Base-by-base conservation (phyloP, 305 asterid genomes). In the Withania somnifera region DNA sequence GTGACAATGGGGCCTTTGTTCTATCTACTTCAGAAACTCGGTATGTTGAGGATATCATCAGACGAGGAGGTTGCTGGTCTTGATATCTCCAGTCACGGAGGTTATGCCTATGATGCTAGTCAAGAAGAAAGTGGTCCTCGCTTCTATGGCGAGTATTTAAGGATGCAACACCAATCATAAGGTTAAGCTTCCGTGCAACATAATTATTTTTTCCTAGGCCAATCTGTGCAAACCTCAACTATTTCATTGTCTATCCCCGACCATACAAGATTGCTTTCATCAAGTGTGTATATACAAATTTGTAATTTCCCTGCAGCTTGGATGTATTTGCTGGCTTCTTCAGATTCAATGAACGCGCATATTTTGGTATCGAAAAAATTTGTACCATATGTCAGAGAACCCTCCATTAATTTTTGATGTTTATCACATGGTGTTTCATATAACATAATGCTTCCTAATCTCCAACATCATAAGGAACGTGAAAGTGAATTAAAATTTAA, bases 11-110 rank as follows among this genome's bases (percentile, higher is more conserved):
- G 96, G 58, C 92, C 96, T 1, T 64, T 93, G 77, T 93, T 93
- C 71, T 90, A 88, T 78, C 15, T 85, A 36, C 96, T 93, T 71
- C 94, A 91, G 75, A 26, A 83, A 81, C 90, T 93, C 11, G 54
- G 87, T 13, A 67, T 92, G 9, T 67, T 92, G 85, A 90, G 97
- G 83, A 90, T 92, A 22, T 87, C 95, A 0, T 4, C 26, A 4
- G 92, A 90, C 20, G 97, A 92, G 9, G 97, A 92, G 87, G 86
- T 91, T 17, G 95, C 97, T 0, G 97, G 97, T 10, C 91, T 92
- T 14, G 97, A 92, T 78, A 85, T 92, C 51, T 89, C 97, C n/a
- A 86, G 94, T 11, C 97, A 92, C 82, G 95, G 97, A 66, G 97
- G 97, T 7, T 89, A 86, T 83, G 97, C 94, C 6, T 91, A 93